Conservation (phyloP, 805 yeast genomes). For the Saccharomyces paradoxus region DNA sequence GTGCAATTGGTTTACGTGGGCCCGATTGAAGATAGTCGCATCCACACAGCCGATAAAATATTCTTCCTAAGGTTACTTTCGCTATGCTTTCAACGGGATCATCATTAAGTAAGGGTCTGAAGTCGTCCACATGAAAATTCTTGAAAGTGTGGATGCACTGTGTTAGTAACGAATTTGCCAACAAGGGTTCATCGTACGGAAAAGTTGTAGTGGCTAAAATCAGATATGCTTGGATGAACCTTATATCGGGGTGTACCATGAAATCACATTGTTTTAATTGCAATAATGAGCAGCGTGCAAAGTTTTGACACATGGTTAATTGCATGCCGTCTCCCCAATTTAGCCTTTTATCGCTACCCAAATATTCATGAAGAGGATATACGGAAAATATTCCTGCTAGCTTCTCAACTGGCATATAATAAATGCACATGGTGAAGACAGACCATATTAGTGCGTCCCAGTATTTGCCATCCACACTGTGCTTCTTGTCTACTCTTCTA, state of each 20-base stretch:
- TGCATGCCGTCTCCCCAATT: constrained; percentile 14
- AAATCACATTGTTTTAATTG: constrained; percentile 15
- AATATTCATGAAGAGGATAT: constrained; percentile 4
- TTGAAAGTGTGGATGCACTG: constrained; percentile 23
- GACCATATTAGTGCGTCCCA: constrained; percentile 27
- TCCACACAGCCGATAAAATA: constrained; percentile 25
- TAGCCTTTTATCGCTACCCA: constrained; percentile 4
- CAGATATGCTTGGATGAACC: constrained; percentile 20
- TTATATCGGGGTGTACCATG: constrained; percentile 21
- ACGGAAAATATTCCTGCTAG: constrained; percentile 8
- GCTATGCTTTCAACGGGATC: constrained; percentile 16
- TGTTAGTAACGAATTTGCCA: constrained; percentile 15
- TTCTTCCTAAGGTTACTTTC: constrained; percentile 19
- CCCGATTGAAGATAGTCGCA: constrained; percentile 23
- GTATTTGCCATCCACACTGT: constrained; percentile 18
- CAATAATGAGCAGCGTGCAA: constrained; percentile 11
- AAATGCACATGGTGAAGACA: constrained; percentile 21
- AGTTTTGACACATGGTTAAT: constrained; percentile 10
- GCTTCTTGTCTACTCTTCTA: constrained; percentile 8
- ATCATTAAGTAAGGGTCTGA: constrained; percentile 18
- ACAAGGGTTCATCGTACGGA: constrained; percentile 4
- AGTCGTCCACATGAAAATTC: constrained; percentile 16
- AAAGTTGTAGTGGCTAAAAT: constrained; percentile 24
- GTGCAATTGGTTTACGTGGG: constrained; percentile 14
- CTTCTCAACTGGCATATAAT: constrained; percentile 20